Percentiles rank a stretch among this genome's conserved stretches.
phyloP scores from a whole-genome alignment of 495 filamentous ascomycete genomes.

The Chaetomidium leptoderma region DNA sequence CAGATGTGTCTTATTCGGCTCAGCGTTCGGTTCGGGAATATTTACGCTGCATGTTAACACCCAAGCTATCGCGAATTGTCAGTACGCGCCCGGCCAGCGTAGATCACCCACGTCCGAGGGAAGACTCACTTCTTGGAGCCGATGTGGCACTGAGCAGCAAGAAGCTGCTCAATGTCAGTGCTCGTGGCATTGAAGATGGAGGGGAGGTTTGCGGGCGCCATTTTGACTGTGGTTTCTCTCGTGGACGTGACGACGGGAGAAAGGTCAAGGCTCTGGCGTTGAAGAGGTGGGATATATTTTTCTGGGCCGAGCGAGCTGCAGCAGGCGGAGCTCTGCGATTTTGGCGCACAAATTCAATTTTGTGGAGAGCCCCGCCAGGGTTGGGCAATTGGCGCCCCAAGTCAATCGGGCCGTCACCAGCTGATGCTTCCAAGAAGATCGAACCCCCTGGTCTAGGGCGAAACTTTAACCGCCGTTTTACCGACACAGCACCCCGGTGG shows the following conservation, averaged over 20 bases:
- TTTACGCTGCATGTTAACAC: constrained; percentile 89
- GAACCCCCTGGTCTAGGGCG: neutral
- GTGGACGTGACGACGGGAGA: constrained; percentile 43
- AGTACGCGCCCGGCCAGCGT: constrained; percentile 9
- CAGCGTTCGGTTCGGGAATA: constrained; percentile 7
- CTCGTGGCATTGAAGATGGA: constrained; percentile 69
- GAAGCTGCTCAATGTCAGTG: constrained; percentile 96
- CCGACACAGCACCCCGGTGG: constrained; percentile 3
- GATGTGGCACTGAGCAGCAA: constrained; percentile 92
- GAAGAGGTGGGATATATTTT: constrained; percentile 29
- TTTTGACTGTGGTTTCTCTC: constrained; percentile 59
- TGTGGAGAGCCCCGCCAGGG: constrained; percentile 41
- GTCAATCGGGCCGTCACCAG: constrained; percentile 7
- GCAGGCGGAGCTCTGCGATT: constrained; percentile 27
- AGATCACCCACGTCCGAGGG: neutral
- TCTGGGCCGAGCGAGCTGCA: constrained; percentile 24
- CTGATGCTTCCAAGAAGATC: neutral
- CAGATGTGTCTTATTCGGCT: constrained; percentile 14
- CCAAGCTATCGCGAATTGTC: constrained; percentile 48
- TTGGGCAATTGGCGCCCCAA: constrained; percentile 19
- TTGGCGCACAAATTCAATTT: constrained; percentile 38
- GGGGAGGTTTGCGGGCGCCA: constrained; percentile 90
- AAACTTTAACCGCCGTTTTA: constrained; percentile 16
- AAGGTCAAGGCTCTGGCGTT: constrained; percentile 45
- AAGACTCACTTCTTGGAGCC: constrained; percentile 78